These are phyloP conservation scores for Hypomyces rosellus DNA, from an alignment of 2,329 filamentous ascomycete species.

Conservation along the genomic window DNA sequence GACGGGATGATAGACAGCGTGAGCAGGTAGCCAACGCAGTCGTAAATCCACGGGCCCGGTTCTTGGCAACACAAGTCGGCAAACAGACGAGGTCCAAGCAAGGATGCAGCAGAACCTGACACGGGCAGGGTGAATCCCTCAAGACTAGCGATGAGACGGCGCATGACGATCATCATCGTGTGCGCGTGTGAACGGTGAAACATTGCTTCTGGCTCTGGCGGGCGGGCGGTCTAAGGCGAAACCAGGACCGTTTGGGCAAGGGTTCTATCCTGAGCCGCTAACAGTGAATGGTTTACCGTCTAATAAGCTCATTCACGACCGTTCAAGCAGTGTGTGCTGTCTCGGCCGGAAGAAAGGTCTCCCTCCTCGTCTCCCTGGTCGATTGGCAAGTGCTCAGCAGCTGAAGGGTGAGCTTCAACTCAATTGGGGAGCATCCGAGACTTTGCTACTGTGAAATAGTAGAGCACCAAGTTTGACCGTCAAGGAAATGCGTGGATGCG, in stretches of 20 bases:
- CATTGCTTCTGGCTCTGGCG: not conserved
- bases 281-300: not conserved
- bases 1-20: constrained; percentile 4
- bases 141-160: not conserved
- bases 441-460: too few relatives aligned
- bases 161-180: constrained; percentile 1
- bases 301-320: not conserved
- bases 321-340: not conserved
- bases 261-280: not conserved
- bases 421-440: not conserved
- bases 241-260: not conserved
- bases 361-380: not conserved
- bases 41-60: constrained; percentile 12
- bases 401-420: not conserved
- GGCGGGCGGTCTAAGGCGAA: not conserved
- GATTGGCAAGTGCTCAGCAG: not conserved
- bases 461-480: too few relatives aligned
- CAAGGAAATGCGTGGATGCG: too few relatives aligned
- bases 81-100: not conserved
- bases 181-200: not conserved
- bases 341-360: not conserved
- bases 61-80: constrained; percentile 10
- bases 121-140: not conserved
- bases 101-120: not conserved
- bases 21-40: not conserved